A percentile compares a stretch with the other conserved stretches of the same genome.
Conservation (phyloP, 2,329 filamentous ascomycete species). For the Xylaria polymorpha region DNA sequence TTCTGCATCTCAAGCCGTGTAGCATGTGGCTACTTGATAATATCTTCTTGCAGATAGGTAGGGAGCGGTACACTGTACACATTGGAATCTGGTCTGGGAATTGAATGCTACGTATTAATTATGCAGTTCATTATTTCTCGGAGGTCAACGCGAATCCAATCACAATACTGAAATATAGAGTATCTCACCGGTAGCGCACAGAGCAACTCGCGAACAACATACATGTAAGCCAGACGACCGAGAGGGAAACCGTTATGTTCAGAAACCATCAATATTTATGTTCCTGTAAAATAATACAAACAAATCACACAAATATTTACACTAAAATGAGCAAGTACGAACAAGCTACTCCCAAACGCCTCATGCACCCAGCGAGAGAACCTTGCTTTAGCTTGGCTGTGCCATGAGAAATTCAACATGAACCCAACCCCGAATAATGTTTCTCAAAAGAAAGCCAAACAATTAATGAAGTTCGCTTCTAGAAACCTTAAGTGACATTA, state of each 20-base stretch:
- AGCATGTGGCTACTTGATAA: constrained; percentile 57
- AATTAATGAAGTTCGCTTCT: background rate
- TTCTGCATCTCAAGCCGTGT: constrained; percentile 44
- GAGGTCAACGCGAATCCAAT: background rate
- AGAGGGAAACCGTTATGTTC: background rate
- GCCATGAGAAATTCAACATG: too few species aligned
- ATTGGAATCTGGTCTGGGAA: too few species aligned
- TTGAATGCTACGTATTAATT: background rate
- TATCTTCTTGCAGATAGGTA: constrained; percentile 61
- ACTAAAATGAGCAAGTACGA: background rate
- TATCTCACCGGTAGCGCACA: background rate
- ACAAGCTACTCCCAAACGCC: too few species aligned
- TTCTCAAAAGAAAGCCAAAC: background rate
- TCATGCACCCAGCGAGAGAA: too few species aligned
- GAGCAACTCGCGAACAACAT: background rate
- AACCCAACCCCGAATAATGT: too few species aligned
- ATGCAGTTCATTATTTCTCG: background rate
- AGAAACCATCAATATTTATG: background rate
- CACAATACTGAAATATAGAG: background rate
- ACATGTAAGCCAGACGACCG: background rate
- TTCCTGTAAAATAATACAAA: background rate
- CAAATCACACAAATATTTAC: background rate
- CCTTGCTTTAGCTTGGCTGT: too few species aligned
- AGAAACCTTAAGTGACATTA: background rate
- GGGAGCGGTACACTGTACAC: constrained; percentile 50